Evolutionary conservation across 192 early-diverging fungal species (phyloP).

Genomic region (Umbelopsis isabellina): DNA sequence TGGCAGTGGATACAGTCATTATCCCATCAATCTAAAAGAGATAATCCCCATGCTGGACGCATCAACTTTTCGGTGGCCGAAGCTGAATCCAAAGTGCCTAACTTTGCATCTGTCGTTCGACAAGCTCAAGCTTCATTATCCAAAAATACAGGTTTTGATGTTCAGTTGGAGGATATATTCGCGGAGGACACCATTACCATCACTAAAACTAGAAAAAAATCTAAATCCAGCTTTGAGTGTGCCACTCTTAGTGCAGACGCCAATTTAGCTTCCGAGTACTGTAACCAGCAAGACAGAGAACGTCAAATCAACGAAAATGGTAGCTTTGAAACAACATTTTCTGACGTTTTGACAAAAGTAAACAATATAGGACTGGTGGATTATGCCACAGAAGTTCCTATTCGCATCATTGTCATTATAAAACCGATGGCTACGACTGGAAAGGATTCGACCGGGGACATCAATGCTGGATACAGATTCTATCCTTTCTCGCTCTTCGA

Average conservation of each 20-base stretch:
- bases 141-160: conserved; percentile 9
- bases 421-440: conserved; percentile 42
- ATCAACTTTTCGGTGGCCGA: not conserved
- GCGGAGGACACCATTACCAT: conserved; percentile 21
- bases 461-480: conserved; percentile 35
- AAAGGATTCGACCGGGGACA: conserved; percentile 29
- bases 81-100: conserved; percentile 3
- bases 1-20: conserved; percentile 47
- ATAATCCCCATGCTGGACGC: too few species aligned
- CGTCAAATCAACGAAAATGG: not conserved
- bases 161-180: conserved; percentile 20
- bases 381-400: not conserved
- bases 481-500: conserved; percentile 46
- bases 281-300: not conserved
- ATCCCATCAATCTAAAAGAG: too few species aligned
- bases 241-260: not conserved
- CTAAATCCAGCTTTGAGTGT: conserved; percentile 2
- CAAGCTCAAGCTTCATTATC: conserved; percentile 3
- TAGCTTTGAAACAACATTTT: not conserved
- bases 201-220: conserved; percentile 2
- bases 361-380: not conserved
- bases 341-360: not conserved
- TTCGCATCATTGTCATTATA: conserved; percentile 45
- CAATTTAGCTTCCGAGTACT: not conserved
- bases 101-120: conserved; percentile 4